Conservation (phyloP, 192 early-diverging fungal genomes). For the Ambispora gerdemannii region DNA sequence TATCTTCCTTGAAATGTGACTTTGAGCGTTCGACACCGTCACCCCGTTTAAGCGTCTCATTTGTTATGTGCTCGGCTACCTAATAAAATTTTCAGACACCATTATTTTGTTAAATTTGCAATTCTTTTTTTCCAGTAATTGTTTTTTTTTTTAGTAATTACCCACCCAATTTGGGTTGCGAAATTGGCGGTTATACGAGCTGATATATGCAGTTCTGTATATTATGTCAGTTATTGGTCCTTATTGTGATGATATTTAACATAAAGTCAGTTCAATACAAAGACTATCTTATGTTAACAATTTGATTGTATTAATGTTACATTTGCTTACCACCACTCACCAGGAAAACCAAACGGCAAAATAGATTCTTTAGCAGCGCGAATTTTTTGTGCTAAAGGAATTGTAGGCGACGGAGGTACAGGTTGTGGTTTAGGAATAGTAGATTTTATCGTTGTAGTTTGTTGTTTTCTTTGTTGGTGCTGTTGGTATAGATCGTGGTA, state of each 20-base stretch:
- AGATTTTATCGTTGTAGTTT: too few relatives aligned
- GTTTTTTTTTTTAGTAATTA: background rate
- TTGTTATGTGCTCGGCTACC: slow-evolving; percentile 68
- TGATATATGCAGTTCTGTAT: slow-evolving; percentile 64
- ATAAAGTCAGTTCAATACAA: background rate
- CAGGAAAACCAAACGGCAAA: background rate
- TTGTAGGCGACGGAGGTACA: too few relatives aligned
- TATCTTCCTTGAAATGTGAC: slow-evolving; percentile 81
- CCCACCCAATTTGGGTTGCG: slow-evolving; percentile 74
- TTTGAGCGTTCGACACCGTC: slow-evolving; percentile 61
- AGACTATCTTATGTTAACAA: background rate
- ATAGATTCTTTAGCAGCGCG: background rate
- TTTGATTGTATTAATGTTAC: background rate
- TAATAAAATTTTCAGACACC: background rate
- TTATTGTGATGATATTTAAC: slow-evolving; percentile 27
- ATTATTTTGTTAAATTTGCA: background rate
- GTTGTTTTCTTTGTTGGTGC: too few relatives aligned
- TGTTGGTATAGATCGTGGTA: background rate
- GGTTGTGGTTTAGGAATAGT: background rate
- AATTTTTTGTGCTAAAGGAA: too few relatives aligned
- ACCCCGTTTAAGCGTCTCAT: slow-evolving; percentile 51
- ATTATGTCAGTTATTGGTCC: slow-evolving; percentile 77
- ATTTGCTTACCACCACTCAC: too few relatives aligned
- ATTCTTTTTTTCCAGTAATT: background rate
- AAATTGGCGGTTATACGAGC: slow-evolving; percentile 72